Conservation (phyloP, 495 filamentous ascomycete species). For the Apiosordaria backusii region DNA sequence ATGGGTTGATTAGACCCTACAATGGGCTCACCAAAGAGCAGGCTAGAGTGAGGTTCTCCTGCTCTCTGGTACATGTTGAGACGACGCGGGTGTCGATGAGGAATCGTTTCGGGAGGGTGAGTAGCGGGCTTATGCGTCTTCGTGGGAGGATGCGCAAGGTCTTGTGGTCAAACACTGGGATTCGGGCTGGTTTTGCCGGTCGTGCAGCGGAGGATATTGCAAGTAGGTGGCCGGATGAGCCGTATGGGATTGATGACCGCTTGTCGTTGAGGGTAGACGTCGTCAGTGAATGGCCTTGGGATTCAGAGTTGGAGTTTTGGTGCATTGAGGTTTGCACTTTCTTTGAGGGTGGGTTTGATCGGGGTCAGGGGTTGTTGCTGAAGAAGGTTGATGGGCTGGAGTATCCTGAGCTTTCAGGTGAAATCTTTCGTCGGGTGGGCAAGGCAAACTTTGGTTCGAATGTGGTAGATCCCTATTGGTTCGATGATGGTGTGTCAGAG, state of each 20-base stretch:
- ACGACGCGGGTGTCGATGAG: background rate
- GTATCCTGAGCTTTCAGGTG: background rate
- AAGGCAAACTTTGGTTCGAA: background rate
- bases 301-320: background rate
- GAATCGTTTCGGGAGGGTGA: background rate
- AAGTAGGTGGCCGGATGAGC: background rate
- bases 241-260: background rate
- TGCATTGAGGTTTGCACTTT: background rate
- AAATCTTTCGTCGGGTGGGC: background rate
- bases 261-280: background rate
- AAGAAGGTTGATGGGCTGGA: background rate
- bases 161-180: background rate
- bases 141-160: background rate
- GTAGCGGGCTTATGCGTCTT: background rate
- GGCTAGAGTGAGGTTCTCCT: background rate
- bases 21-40: background rate
- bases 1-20: background rate
- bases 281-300: background rate
- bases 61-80: background rate
- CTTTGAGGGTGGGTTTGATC: background rate
- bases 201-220: background rate
- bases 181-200: background rate
- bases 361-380: background rate
- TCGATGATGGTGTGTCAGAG: background rate
- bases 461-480: background rate